Evolutionary conservation across 139 green algal species (phyloP).

Genomic region (Pseudopediastrum boryanum): DNA sequence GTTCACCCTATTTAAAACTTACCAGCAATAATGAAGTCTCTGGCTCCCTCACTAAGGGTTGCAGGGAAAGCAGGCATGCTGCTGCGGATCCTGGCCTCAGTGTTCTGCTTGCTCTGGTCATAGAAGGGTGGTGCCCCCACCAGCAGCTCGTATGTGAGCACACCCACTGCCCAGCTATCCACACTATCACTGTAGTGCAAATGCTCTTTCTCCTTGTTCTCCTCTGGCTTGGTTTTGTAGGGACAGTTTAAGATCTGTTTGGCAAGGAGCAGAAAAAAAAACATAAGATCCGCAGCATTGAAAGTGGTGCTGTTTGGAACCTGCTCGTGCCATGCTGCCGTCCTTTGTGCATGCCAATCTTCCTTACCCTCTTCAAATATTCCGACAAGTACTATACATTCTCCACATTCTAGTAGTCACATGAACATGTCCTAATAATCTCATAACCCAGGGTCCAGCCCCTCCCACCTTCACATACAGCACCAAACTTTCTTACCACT

Average conservation of each 20-base stretch:
- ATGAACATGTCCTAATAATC: too few species aligned
- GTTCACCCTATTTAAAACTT: too few species aligned
- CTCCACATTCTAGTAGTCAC: too few species aligned
- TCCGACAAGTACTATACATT: too few species aligned
- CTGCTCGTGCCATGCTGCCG: too few species aligned
- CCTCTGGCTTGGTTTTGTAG: conserved; percentile 69
- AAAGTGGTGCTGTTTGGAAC: too few species aligned
- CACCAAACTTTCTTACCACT: too few species aligned
- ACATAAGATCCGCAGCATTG: too few species aligned
- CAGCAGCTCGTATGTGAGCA: conserved; percentile 88
- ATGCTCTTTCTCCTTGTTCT: conserved; percentile 71
- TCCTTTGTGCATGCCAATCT: too few species aligned
- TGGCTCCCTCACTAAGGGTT: conserved; percentile 34
- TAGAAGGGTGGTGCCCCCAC: conserved; percentile 82
- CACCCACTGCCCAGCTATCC: conserved; percentile 88
- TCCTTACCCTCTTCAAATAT: too few species aligned
- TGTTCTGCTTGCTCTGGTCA: conserved; percentile 56
- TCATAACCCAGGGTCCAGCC: too few species aligned
- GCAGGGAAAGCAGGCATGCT: conserved; percentile 40
- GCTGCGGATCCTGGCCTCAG: conserved; percentile 53
- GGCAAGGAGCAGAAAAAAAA: neutral
- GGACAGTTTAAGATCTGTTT: conserved; percentile 59
- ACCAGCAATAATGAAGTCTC: conserved; percentile 50
- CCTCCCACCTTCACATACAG: too few species aligned
- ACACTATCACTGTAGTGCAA: conserved; percentile 67